Base-by-base conservation (phyloP, 768 basidiomycete genomes). In the Gymnopilus dilepis region DNA sequence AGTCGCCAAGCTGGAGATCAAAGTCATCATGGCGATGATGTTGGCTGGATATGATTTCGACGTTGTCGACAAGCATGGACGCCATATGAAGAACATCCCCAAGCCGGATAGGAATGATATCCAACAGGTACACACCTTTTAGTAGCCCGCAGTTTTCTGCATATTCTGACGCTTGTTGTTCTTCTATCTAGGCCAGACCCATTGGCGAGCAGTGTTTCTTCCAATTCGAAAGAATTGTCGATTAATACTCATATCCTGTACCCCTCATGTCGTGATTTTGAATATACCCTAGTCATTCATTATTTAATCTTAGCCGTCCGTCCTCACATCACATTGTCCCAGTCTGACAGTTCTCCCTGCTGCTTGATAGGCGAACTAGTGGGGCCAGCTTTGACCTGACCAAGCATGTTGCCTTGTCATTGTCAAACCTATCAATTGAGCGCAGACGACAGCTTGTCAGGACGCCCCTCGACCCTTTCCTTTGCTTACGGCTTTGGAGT, bases 1-100 rank as follows among this genome's bases (percentile, higher is more conserved):
- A 57, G 67, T 76, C 17, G 77, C 77, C 11, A 77, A 76, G 65
- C 59, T 78, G 15, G 75, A 78, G 57, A 71, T 78, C 42, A 77
- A 77, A 59, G 56, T 75, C n/a, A 73, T 77, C 41, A 40, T 76
- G 21, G 73, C 76, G 4, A 47, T 76, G 30, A 71, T 78, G 56
- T 60, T 78, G 2, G 58, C 61, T 22, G 71, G 65, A 21, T 78
- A 69, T 60, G 70, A 77, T 1, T 77, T 66, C 59, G 69, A 72
- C 11, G 38, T 74, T 22, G 75, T 78, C 22, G 74, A 78, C 60
- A 60, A 54, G 28, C 43, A 59, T 43, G 77, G 77, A 11, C 68
- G 66, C n/a, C 61, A 61, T 38, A 59, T 65, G 2, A 63, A 66
- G 17, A 21, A 59, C 12, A 28, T 74, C 1, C 76, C 76, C 6